Evolutionary conservation across 2,329 filamentous ascomycete species (phyloP).

Genomic region (Dendrostoma leiphaemia): DNA sequence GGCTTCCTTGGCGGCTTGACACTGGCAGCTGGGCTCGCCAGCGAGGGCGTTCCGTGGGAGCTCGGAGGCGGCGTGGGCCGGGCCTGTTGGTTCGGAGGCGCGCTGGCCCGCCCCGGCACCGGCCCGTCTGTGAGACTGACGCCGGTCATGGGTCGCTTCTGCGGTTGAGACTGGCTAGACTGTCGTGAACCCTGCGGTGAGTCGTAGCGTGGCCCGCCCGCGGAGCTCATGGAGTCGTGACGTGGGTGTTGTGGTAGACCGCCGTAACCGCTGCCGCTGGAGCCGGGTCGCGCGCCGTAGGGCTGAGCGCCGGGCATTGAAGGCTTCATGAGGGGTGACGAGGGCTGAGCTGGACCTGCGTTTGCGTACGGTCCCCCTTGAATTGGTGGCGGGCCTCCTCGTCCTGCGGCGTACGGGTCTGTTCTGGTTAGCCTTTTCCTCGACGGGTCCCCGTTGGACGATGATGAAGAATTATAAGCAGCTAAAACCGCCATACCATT

Average conservation of each 20-base stretch:
- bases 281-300: slow-evolving; percentile 7
- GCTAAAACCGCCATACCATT: slow-evolving; percentile 12
- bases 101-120: slow-evolving; percentile 32
- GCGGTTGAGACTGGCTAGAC: slow-evolving; percentile 8
- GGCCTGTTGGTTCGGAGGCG: slow-evolving; percentile 30
- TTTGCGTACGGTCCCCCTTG: slow-evolving; percentile 12
- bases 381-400: slow-evolving; percentile 11
- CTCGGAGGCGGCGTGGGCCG: slow-evolving; percentile 19
- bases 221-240: neutral
- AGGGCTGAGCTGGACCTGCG: slow-evolving; percentile 3
- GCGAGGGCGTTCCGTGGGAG: neutral
- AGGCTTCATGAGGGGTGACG: slow-evolving; percentile 23
- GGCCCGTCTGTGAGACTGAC: slow-evolving; percentile 14
- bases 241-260: neutral
- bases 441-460: slow-evolving; percentile 28
- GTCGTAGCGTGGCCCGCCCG: neutral
- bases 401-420: slow-evolving; percentile 27
- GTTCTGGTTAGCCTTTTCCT: slow-evolving; percentile 39
- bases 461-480: slow-evolving; percentile 27
- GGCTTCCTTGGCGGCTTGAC: slow-evolving; percentile 22
- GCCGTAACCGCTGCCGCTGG: slow-evolving; percentile 18
- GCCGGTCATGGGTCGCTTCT: slow-evolving; percentile 5
- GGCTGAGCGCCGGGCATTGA: slow-evolving; percentile 25
- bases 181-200: slow-evolving; percentile 3
- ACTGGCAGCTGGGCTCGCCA: slow-evolving; percentile 15